phyloP scores from a whole-genome alignment of 2,329 filamentous ascomycete genomes.

The Verticillium longisporum region DNA sequence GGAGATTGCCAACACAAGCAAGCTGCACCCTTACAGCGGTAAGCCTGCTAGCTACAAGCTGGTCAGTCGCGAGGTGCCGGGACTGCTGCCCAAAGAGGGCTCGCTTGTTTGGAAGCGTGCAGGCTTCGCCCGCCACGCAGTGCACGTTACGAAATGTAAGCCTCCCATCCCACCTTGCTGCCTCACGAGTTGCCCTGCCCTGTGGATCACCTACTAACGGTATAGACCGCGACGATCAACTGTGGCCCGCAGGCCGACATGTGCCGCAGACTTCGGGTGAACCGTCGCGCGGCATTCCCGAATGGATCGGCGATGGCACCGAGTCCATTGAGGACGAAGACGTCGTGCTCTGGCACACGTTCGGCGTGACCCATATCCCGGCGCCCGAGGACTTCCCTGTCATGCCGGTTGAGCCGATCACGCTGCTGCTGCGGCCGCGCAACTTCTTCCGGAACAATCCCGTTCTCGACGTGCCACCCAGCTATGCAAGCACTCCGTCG shows the following conservation, averaged over 20 bases:
- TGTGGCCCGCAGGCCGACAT: constrained; percentile 81
- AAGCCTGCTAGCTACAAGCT: constrained; percentile 86
- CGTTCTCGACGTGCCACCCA: constrained; percentile 67
- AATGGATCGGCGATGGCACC: constrained; percentile 68
- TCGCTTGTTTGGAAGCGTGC: constrained; percentile 85
- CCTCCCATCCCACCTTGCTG: neutral
- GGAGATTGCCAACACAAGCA: constrained; percentile 83
- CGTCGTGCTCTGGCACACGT: constrained; percentile 89
- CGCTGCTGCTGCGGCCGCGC: constrained; percentile 66
- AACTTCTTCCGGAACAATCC: constrained; percentile 82
- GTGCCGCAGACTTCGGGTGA: constrained; percentile 83
- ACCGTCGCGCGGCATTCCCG: constrained; percentile 63
- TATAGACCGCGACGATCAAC: constrained; percentile 68
- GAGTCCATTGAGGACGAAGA: constrained; percentile 73
- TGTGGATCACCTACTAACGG: neutral
- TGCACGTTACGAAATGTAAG: constrained; percentile 86
- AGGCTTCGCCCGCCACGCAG: constrained; percentile 77
- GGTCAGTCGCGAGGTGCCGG: constrained; percentile 76
- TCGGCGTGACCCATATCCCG: constrained; percentile 85
- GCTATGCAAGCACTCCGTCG: constrained; percentile 65
- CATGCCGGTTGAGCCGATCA: constrained; percentile 86
- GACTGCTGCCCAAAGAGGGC: constrained; percentile 71
- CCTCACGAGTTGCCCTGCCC: too few species aligned
- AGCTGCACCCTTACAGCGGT: constrained; percentile 77
- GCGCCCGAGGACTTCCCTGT: constrained; percentile 86